phyloP scores from a whole-genome alignment of 2,329 filamentous ascomycete genomes.

The Beauveria caledonica region DNA sequence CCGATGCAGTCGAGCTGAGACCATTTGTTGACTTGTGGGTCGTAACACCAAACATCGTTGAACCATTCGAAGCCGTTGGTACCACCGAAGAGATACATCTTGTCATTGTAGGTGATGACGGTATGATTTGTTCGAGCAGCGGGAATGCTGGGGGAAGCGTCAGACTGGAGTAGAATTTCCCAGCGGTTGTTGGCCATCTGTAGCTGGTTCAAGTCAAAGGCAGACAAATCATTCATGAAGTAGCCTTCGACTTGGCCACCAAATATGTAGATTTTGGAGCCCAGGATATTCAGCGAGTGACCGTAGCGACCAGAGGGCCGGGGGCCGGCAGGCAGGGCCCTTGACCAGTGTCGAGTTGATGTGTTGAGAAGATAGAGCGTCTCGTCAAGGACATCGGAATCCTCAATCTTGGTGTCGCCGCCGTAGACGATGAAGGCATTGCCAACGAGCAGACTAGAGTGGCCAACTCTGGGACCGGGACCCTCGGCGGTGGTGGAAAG shows the following conservation, averaged over 20 bases:
- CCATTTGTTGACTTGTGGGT: constrained; percentile 77
- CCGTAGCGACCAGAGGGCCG: constrained; percentile 88
- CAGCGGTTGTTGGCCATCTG: constrained; percentile 87
- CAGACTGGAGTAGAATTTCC: constrained; percentile 76
- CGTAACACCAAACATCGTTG: constrained; percentile 97
- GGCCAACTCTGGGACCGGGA: constrained; percentile 88
- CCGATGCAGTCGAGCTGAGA: constrained; percentile 89
- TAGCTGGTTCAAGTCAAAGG: constrained; percentile 91
- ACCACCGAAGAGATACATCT: constrained; percentile 92
- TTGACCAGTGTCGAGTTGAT: constrained; percentile 95
- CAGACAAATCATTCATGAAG: constrained; percentile 95
- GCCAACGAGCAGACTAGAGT: constrained; percentile 86
- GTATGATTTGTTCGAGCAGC: constrained; percentile 92
- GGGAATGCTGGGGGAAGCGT: constrained; percentile 51
- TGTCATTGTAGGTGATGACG: constrained; percentile 85
- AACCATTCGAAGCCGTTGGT: constrained; percentile 97
- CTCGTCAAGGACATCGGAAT: constrained; percentile 84
- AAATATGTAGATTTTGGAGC: constrained; percentile 95
- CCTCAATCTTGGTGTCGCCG: constrained; percentile 94
- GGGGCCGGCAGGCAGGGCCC: constrained; percentile 78
- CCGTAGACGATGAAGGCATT: constrained; percentile 99
- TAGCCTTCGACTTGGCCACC: constrained; percentile 94
- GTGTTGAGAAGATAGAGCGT: constrained; percentile 95
- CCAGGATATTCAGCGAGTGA: constrained; percentile 91
- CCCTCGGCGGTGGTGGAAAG: constrained; percentile 88